phyloP scores from a whole-genome alignment of 306 rosid species.

The Quercus robur region DNA sequence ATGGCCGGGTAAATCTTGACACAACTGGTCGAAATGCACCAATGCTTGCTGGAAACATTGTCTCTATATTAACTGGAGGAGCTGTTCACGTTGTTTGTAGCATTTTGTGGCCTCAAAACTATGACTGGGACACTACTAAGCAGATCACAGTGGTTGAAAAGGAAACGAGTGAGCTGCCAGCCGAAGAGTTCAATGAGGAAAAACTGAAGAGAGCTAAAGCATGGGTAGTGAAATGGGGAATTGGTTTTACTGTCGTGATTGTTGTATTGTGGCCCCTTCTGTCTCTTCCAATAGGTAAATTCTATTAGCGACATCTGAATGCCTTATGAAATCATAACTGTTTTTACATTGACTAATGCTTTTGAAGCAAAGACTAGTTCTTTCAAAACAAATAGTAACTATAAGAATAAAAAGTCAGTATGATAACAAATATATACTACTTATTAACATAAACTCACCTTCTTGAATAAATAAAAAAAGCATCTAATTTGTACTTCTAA shows the following conservation, averaged over 20 bases:
- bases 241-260: constrained; percentile 70
- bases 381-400: no score
- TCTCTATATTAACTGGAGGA: constrained; percentile 73
- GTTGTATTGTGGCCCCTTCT: constrained; percentile 85
- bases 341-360: no score
- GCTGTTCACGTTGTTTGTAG: constrained; percentile 61
- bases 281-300: constrained; percentile 78
- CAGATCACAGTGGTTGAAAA: constrained; percentile 76
- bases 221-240: constrained; percentile 88
- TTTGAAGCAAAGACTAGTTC: no score
- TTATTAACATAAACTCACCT: no score
- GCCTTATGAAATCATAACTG: neutral
- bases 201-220: constrained; percentile 56
- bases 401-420: no score
- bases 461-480: no score
- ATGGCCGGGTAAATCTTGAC: constrained; percentile 64
- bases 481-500: no score
- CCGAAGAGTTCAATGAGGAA: constrained; percentile 73
- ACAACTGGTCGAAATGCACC: constrained; percentile 92
- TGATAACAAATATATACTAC: no score
- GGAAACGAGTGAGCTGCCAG: constrained; percentile 60
- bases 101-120: constrained; percentile 74
- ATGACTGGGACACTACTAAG: constrained; percentile 82
- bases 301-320: neutral
- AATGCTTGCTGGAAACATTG: constrained; percentile 92